Base-by-base conservation (phyloP, 352 stramenopile genomes). In the Phytophthora megakarya region DNA sequence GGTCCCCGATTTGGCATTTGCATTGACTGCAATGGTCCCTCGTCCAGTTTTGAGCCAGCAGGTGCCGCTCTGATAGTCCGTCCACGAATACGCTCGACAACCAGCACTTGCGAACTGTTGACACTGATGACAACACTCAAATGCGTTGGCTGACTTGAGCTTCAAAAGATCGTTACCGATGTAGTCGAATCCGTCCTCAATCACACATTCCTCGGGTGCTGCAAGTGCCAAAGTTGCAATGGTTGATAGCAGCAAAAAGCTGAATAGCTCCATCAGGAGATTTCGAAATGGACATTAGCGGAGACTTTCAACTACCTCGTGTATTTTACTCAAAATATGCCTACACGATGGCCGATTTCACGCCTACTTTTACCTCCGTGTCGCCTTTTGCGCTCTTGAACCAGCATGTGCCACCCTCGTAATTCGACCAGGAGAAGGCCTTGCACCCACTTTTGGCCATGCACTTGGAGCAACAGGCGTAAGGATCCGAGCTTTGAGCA, bases 21-120 rank as follows among this genome's bases (percentile, higher is more conserved):
- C 11, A 8, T 73, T 67, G 13, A 54, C 42, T 40, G 63, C 51
- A 37, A 76, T 50, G 2, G 57, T 59, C 15, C 69, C 69, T n/a
- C 67, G 67, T 7, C 54, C 65, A 23, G 52, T 85, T 65, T 89
- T 89, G 65, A 90, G 65, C 72, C 72, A 90, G 53, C 76, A 88
- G 5, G 71, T 86, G 18, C 78, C 75, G 13, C 75, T 75, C 30
- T 75, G 69, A 39, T 57, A 58, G 50, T 63, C 62, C n/a, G 53
- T 81, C 77, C 77, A 90, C 35, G 79, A 76, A 50, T 67, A 85
- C 5, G 73, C 77, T 39, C 71, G 60, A 59, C 73, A 84, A 13
- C 69, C 61, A 12, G 40, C 38, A 22, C 26, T n/a, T 12, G 56
- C 47, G 55, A 43, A 49, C 13, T 39, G 10, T 21, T 54, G 37